Conservation (phyloP, 2,329 filamentous ascomycete species). For the Bipolaris sorokiniana region DNA sequence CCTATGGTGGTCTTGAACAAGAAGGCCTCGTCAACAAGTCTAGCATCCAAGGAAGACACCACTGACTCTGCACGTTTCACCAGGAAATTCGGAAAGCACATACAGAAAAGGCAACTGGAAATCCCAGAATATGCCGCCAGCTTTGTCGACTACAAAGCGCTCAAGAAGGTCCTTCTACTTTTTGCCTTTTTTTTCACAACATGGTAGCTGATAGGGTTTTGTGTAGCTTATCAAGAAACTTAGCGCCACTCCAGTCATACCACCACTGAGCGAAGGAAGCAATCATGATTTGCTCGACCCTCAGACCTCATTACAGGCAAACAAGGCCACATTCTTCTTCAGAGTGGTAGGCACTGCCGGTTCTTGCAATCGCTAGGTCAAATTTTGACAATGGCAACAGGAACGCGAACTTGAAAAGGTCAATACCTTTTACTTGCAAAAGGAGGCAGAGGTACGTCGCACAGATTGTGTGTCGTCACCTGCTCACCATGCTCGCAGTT, state of each 20-base stretch:
- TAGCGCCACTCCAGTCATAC: constrained; percentile 85
- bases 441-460: constrained; percentile 86
- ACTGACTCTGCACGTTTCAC: constrained; percentile 48
- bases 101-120: constrained; percentile 98
- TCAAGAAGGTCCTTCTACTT: constrained; percentile 80
- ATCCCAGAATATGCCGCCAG: constrained; percentile 99
- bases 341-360: constrained; percentile 71
- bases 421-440: constrained; percentile 96
- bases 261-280: constrained; percentile 70
- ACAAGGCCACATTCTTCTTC: constrained; percentile 99
- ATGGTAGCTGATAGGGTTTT: constrained; percentile 20
- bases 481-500: constrained; percentile 65
- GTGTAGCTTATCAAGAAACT: constrained; percentile 95
- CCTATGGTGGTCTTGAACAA: constrained; percentile 40
- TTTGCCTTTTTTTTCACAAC: background rate
- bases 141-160: constrained; percentile 98
- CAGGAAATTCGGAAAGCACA: constrained; percentile 99
- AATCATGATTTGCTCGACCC: constrained; percentile 66
- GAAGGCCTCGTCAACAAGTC: constrained; percentile 44
- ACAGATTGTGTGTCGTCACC: constrained; percentile 4
- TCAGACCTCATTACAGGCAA: constrained; percentile 90
- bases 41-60: constrained; percentile 46
- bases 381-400: constrained; percentile 54
- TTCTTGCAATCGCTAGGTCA: background rate
- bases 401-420: constrained; percentile 98